Conservation (phyloP, 2,329 filamentous ascomycete genomes). For the Claviceps purpurea region DNA sequence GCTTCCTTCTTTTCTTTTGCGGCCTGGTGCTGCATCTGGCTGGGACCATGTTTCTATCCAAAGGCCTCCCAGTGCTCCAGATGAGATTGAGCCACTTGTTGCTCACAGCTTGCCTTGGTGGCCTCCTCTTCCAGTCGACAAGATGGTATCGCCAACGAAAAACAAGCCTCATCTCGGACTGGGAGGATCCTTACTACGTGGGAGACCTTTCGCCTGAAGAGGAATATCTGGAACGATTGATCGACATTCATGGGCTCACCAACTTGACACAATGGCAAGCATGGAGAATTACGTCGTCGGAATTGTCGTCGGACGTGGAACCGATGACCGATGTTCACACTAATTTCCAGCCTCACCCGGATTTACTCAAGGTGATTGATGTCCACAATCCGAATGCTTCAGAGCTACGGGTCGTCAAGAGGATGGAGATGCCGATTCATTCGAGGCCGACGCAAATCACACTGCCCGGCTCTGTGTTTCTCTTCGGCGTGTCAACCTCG, state of each 20-base stretch:
- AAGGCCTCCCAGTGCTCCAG: conserved; percentile 11
- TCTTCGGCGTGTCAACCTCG: conserved; percentile 32
- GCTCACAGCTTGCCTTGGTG: conserved; percentile 13
- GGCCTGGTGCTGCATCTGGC: conserved; percentile 4
- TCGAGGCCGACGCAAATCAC: conserved; percentile 17
- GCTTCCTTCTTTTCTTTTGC: background rate
- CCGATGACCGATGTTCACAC: conserved; percentile 17
- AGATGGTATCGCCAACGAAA: conserved; percentile 6
- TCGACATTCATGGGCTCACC: conserved; percentile 15
- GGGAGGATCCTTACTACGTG: conserved; percentile 7
- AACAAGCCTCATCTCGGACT: conserved; percentile 1
- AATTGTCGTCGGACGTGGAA: conserved; percentile 14
- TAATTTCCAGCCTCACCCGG: conserved; percentile 18
- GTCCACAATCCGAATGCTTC: conserved; percentile 12
- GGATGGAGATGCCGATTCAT: conserved; percentile 21
- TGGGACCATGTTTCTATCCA: conserved; percentile 15
- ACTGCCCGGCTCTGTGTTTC: conserved; percentile 25
- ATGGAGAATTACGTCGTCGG: conserved; percentile 19
- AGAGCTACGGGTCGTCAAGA: conserved; percentile 15
- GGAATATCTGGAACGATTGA: conserved; percentile 18
- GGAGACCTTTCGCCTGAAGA: conserved; percentile 17
- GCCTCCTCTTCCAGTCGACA: conserved; percentile 13
- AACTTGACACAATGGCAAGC: conserved; percentile 21
- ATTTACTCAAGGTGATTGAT: conserved; percentile 13
- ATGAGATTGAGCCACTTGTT: conserved; percentile 13